phyloP scores from a whole-genome alignment of 2,329 filamentous ascomycete species.

The Polytolypa hystricis region DNA sequence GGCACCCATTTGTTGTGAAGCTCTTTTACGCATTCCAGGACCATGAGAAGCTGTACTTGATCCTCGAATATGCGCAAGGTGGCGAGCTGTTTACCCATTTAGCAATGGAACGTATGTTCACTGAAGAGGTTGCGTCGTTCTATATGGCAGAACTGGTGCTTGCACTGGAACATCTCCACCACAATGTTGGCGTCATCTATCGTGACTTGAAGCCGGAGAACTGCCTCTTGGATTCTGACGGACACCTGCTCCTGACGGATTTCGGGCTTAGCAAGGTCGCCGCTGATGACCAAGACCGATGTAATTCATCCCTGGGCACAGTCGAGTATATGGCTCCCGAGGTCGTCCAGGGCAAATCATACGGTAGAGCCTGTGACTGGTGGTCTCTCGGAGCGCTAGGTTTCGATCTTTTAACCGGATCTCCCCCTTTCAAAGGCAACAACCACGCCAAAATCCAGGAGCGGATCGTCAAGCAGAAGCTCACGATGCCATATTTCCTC shows the following conservation, averaged over 20 bases:
- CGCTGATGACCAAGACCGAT: slow-evolving; percentile 56
- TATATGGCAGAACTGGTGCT: slow-evolving; percentile 99
- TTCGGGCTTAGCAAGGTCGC: slow-evolving; percentile 95
- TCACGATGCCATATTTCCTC: slow-evolving; percentile 80
- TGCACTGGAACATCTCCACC: slow-evolving; percentile 84
- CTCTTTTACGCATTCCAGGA: slow-evolving; percentile 98
- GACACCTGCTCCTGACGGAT: slow-evolving; percentile 88
- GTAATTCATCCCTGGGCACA: slow-evolving; percentile 86
- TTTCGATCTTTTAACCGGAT: slow-evolving; percentile 84
- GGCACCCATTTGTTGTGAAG: slow-evolving; percentile 96
- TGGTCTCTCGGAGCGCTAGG: slow-evolving; percentile 93
- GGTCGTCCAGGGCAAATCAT: slow-evolving; percentile 75
- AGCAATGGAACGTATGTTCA: slow-evolving; percentile 87
- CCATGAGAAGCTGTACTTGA: slow-evolving; percentile 92
- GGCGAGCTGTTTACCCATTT: slow-evolving; percentile 96
- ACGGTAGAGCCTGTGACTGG: slow-evolving; percentile 94
- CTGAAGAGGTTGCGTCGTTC: slow-evolving; percentile 78
- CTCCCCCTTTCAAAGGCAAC: slow-evolving; percentile 77
- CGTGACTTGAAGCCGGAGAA: slow-evolving; percentile 97
- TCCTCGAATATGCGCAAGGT: slow-evolving; percentile 93
- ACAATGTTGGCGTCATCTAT: slow-evolving; percentile 86
- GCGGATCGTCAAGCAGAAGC: slow-evolving; percentile 88
- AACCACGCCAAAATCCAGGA: slow-evolving; percentile 94
- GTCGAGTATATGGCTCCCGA: slow-evolving; percentile 99
- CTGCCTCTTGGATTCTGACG: slow-evolving; percentile 81